Base-by-base conservation (phyloP, 352 stramenopile genomes). In the Phytophthora syringae region DNA sequence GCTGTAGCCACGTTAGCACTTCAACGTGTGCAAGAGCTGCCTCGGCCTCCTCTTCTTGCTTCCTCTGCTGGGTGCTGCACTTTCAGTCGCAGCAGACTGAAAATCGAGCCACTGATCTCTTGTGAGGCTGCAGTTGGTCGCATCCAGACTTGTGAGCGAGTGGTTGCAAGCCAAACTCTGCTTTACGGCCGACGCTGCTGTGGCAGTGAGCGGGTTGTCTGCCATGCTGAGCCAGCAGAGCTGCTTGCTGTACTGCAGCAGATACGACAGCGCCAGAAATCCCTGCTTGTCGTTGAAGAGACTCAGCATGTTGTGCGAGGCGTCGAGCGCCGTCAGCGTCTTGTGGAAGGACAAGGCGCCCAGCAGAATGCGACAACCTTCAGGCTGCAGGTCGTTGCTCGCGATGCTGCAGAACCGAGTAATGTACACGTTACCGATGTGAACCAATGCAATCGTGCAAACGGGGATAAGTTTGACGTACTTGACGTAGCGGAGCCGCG, bases 261-360 rank as follows among this genome's bases (percentile, higher is more conserved):
- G 40, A 59, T 88, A 85, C 13, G 73, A 70, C n/a, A 92, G 59
- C 0, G 79, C 73, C 7, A 90, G 30, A 34, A 79, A 82, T 12
- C 79, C 83, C 30, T 80, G 60, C 40, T 81, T 77, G 22, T 88
- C 71, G 30, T 84, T 77, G 51, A 90, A 90, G 24, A 86, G 32
- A 16, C 58, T 72, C 34, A 89, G 52, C 61, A 82, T 56, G 27
- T 89, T 90, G 72, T 66, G 66, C 0, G 83, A 90, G 1, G 89
- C 56, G 52, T 92, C 75, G 21, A 89, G 74, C 5, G 77, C 67
- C 0, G 79, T 88, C 21, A 92, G 61, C 21, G 70, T 80, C 5
- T 64, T 75, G 32, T 92, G 81, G 56, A 90, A 82, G 1, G 77
- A 65, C 21, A 89, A 51, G 0, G 77, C 74, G 1, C 69, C 60